Evolutionary conservation across 2,329 filamentous ascomycete genomes (phyloP), one percentile per base, ranked within the genome.

Genomic region (Trichoderma gracile): DNA sequence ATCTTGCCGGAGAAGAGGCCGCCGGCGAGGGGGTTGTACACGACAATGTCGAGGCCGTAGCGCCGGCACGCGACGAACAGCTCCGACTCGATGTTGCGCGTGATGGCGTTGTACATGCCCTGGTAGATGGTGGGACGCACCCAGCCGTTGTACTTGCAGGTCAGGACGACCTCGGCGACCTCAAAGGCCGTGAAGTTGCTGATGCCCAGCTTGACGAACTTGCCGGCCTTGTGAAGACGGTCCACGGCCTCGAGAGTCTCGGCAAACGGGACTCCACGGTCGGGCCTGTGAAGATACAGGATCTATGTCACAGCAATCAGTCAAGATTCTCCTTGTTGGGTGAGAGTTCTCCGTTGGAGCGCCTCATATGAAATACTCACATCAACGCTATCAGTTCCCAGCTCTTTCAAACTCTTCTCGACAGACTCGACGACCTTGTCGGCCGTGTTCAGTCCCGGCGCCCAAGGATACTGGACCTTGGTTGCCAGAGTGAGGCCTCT

Each of bases 101-200:
- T 91, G 69, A 93, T 90, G 64, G 85, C 86, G 76, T 94, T 94
- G 78, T 94, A 94, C 90, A 96, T 94, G 71, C 84, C 93, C 77
- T 95, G 92, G 77, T 92, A 96, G 63, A 96, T 86, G 0, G 89
- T 92, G 1, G 92, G 92, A 45, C 89, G 85, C 17, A 96, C 90
- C 91, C 91, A 96, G 67, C 86, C 85, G 71, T 91, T 88, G 77
- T 90, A 86, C 70, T 89, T 89, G 81, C 90, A 94, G 45, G 87
- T 89, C 76, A 92, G 85, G 64, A 89, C 89, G 10, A 96, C 85
- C 78, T 97, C 93, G 0, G 92, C 92, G 10, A 97, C 90, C 75
- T 97, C 93, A 73, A 89, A 95, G 0, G 92, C 89, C 0, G 92
- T 91, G 74, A 88, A 97, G 78, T 97, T 97, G 70, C 86, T 90